Percentiles rank a stretch among this genome's conserved stretches.
phyloP scores from a whole-genome alignment of 2,329 filamentous ascomycete species.

The Fonsecaea multimorphosa region DNA sequence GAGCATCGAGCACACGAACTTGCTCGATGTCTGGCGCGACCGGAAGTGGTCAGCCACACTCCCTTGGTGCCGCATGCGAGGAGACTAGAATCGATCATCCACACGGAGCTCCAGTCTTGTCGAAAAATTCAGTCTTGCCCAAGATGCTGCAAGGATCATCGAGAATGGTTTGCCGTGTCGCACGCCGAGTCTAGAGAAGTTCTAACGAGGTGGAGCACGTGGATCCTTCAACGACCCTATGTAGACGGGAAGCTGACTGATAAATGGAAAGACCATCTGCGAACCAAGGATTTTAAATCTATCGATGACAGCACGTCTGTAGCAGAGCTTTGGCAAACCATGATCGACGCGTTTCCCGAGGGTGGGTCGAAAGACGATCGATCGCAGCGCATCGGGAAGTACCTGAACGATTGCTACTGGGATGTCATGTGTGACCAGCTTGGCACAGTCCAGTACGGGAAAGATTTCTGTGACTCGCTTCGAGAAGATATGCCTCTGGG shows the following conservation, averaged over 20 bases:
- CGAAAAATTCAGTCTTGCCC: background rate
- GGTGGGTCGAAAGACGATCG: background rate
- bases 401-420: background rate
- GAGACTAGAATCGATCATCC: background rate
- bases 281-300: background rate
- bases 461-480: slow-evolving; percentile 13
- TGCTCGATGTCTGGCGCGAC: background rate
- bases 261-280: background rate
- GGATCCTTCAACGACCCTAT: background rate
- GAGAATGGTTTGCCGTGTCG: background rate
- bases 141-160: background rate
- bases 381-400: background rate
- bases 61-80: background rate
- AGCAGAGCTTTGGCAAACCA: background rate
- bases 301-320: background rate
- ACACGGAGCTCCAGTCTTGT: background rate
- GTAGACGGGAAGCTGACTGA: background rate
- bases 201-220: background rate
- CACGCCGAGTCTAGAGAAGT: background rate
- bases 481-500: slow-evolving; percentile 8
- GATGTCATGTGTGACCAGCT: slow-evolving; percentile 9
- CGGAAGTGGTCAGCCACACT: background rate
- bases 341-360: background rate
- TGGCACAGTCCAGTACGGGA: slow-evolving; percentile 3
- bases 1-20: background rate